These are phyloP conservation scores for Penicillium angulare DNA, from an alignment of 495 filamentous ascomycete genomes.

Conservation along the genomic window DNA sequence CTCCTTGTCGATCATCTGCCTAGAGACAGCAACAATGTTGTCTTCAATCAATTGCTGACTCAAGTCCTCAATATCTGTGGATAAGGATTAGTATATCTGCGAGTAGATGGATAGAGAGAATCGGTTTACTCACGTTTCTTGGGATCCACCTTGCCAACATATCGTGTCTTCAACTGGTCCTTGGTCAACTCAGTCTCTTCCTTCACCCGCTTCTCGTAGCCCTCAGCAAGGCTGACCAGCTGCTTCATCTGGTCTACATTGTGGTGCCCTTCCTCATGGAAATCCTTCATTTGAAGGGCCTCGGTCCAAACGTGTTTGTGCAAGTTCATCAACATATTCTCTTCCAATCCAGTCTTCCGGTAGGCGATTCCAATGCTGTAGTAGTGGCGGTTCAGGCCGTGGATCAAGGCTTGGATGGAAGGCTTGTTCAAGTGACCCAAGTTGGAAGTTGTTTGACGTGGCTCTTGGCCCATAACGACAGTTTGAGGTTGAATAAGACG, in stretches of 20 bases:
- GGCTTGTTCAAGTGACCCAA: conserved; percentile 98
- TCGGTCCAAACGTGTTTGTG: conserved; percentile 99
- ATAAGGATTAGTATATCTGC: conserved; percentile 21
- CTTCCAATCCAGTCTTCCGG: conserved; percentile 93
- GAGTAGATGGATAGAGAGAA: conserved; percentile 3
- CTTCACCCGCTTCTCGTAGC: conserved; percentile 97
- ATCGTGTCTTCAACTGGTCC: conserved; percentile 97
- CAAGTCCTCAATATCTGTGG: conserved; percentile 81
- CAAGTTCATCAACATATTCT: conserved; percentile 99
- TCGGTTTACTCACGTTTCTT: conserved; percentile 97
- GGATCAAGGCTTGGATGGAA: conserved; percentile 97
- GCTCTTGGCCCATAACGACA: conserved; percentile 97
- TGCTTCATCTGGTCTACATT: conserved; percentile 85
- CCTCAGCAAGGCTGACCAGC: conserved; percentile 85
- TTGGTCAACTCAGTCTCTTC: conserved; percentile 96
- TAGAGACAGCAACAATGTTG: conserved; percentile 93
- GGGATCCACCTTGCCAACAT: conserved; percentile 96
- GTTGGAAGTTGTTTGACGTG: conserved; percentile 97
- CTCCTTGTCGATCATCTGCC: conserved; percentile 99
- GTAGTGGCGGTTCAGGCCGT: conserved; percentile 96
- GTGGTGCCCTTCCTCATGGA: conserved; percentile 74
- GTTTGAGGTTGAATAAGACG: conserved; percentile 98
- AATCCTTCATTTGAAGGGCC: conserved; percentile 95
- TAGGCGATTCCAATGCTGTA: conserved; percentile 99
- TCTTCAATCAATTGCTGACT: conserved; percentile 96